Base-by-base conservation (phyloP, 345 rosid species). In the Leavenworthia alabamica region DNA sequence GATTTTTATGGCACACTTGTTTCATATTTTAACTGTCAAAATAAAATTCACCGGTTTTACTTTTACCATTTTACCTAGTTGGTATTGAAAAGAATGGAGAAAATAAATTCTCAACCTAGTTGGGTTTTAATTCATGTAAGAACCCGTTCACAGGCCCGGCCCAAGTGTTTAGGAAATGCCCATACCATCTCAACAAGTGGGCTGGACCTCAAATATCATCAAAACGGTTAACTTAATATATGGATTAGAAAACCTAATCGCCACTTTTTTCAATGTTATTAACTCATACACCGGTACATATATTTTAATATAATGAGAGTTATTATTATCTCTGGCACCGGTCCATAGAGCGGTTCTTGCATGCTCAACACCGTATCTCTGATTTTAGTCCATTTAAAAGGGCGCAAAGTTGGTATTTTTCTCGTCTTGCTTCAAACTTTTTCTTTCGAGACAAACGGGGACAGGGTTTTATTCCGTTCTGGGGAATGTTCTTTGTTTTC, bases 401-500 rank as follows among this genome's bases (percentile, higher is more conserved):
- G 50, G 42, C 60, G 24, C 33, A 62, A 54, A 46, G 68, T 47
- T 62, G 10, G 45, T 56, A 35, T 26, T 27, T 52, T 29, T 47
- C 5, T 8, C 4, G 3, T n/a, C 42, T 32, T 36, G 15, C 40
- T 68, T 37, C 33, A 42, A 40, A 44, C 65, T 24, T 46, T 48
- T 48, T 35, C 44, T 40, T 49, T 58, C 24, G 19, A 32, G 54
- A 49, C 66, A 59, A 59, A 29, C 60, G 36, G 53, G 23, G 52
- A 31, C 35, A 27, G 28, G 10, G 45, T 3, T 33, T 28, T 14
- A 3, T 48, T 61, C 24, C 26, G 3, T 37, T 42, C 66, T 24
- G 61, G 61, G 29, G 70, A 50, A 64, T 64, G 63, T 58, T 36
- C 37, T 28, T 59, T 64, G 60, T 32, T 47, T 43, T 74, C 72